phyloP scores from a whole-genome alignment of 2,329 filamentous ascomycete species.

The Claviceps quebecensis region DNA sequence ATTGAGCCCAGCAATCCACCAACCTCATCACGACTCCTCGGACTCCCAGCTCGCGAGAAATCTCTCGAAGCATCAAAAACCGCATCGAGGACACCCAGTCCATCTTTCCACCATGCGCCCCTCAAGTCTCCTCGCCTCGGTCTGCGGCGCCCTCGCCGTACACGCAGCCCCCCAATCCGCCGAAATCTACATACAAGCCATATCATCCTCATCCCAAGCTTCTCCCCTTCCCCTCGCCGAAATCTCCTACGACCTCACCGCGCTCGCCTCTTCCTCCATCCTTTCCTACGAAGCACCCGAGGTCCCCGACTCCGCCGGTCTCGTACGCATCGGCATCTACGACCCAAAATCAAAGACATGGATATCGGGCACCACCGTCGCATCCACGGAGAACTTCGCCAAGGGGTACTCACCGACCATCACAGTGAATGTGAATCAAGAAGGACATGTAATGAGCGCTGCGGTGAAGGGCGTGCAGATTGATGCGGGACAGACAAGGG shows the following conservation, averaged over 20 bases:
- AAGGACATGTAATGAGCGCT: slow-evolving; percentile 34
- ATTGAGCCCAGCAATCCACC: too few species aligned
- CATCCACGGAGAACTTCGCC: slow-evolving; percentile 41
- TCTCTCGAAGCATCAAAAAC: background rate
- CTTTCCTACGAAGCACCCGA: slow-evolving; percentile 43
- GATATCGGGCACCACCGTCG: slow-evolving; percentile 41
- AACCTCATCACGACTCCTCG: background rate
- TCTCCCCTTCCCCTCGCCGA: slow-evolving; percentile 37
- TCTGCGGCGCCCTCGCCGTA: slow-evolving; percentile 28
- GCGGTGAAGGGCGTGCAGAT: slow-evolving; percentile 41
- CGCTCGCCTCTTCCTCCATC: slow-evolving; percentile 30
- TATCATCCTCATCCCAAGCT: slow-evolving; percentile 19
- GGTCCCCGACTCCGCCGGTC: slow-evolving; percentile 27
- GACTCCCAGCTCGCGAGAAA: background rate
- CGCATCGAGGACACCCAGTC: background rate
- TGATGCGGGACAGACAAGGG: slow-evolving; percentile 49
- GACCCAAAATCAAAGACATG: slow-evolving; percentile 32
- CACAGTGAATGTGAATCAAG: slow-evolving; percentile 34
- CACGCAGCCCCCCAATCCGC: slow-evolving; percentile 29
- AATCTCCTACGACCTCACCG: slow-evolving; percentile 38
- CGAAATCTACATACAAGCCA: slow-evolving; percentile 40
- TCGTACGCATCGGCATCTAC: slow-evolving; percentile 46
- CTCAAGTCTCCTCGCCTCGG: slow-evolving; percentile 24
- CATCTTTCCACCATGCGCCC: slow-evolving; percentile 25
- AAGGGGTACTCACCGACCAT: slow-evolving; percentile 48